These are phyloP conservation scores for Cyberlindnera galapagoensis DNA, from an alignment of 805 yeast species.

Conservation along the genomic window DNA sequence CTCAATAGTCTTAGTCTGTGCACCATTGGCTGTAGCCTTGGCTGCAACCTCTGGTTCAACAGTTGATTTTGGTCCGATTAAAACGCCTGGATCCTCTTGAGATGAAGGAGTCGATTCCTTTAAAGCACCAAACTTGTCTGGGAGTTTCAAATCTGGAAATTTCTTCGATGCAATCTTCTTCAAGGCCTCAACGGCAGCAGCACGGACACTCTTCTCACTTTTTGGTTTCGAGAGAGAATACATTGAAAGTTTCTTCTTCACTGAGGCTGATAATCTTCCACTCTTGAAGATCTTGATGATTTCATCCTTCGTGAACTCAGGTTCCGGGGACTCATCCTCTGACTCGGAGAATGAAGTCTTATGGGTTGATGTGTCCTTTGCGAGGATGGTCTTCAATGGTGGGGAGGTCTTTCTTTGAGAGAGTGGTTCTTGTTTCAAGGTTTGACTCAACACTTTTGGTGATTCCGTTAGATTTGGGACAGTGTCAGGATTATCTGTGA, in stretches of 20 bases:
- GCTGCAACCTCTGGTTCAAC: too few species aligned
- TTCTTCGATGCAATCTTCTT: conserved; percentile 3
- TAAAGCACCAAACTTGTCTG: too few species aligned
- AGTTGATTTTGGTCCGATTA: too few species aligned
- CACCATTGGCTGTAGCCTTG: neutral
- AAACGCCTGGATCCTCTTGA: too few species aligned
- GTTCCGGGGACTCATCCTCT: conserved; percentile 4
- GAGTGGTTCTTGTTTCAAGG: neutral
- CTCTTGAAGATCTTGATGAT: conserved; percentile 5
- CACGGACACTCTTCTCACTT: conserved; percentile 1
- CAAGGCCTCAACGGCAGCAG: conserved; percentile 5
- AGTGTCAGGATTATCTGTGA: too few species aligned
- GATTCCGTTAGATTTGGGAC: too few species aligned
- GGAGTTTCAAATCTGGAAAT: conserved; percentile 6
- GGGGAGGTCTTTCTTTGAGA: neutral
- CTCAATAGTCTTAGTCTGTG: neutral
- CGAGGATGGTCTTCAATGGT: neutral
- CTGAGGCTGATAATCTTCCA: conserved; percentile 6
- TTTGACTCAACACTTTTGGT: too few species aligned
- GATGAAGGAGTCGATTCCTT: too few species aligned
- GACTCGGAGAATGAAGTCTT: conserved; percentile 2
- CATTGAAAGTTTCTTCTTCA: conserved; percentile 6
- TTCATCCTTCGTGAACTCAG: conserved; percentile 6
- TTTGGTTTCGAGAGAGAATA: conserved; percentile 6
- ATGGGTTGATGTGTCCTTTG: conserved; percentile 1